phyloP scores from a whole-genome alignment of 306 rosid genomes.

The Acacia confusa region DNA sequence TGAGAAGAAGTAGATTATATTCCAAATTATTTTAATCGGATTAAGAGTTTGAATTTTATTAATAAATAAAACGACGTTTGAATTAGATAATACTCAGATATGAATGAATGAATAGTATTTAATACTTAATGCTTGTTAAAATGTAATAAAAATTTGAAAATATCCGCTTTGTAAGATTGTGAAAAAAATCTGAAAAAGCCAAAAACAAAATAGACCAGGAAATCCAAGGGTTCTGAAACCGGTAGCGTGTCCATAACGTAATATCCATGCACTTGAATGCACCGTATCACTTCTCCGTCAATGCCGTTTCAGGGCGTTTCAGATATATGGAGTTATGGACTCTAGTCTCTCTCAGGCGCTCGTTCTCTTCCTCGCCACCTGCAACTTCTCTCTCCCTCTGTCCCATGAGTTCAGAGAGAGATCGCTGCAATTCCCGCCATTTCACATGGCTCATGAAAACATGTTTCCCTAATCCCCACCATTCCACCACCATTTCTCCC shows the following conservation, averaged over 20 bases:
- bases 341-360: not conserved
- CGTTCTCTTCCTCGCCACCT: not conserved
- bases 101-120: no score
- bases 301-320: not conserved
- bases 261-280: not conserved
- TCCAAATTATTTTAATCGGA: no score
- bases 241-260: not conserved
- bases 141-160: no score
- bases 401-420: slow-evolving; percentile 43
- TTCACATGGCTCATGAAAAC: slow-evolving; percentile 77
- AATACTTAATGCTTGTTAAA: no score
- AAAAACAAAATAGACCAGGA: no score
- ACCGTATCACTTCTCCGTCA: not conserved
- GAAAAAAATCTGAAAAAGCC: not conserved
- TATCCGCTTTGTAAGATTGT: not conserved
- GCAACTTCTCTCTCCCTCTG: not conserved
- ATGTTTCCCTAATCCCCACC: slow-evolving; percentile 45
- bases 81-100: no score
- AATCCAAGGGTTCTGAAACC: not conserved
- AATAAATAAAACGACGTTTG: no score
- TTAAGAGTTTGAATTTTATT: no score
- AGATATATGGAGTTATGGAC: no score
- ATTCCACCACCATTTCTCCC: not conserved
- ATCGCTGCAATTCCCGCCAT: slow-evolving; percentile 71
- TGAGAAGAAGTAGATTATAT: no score